Evolutionary conservation across 768 basidiomycete species (phyloP), one percentile per base, ranked within the genome.

Genomic region (Tricholoma sp.): DNA sequence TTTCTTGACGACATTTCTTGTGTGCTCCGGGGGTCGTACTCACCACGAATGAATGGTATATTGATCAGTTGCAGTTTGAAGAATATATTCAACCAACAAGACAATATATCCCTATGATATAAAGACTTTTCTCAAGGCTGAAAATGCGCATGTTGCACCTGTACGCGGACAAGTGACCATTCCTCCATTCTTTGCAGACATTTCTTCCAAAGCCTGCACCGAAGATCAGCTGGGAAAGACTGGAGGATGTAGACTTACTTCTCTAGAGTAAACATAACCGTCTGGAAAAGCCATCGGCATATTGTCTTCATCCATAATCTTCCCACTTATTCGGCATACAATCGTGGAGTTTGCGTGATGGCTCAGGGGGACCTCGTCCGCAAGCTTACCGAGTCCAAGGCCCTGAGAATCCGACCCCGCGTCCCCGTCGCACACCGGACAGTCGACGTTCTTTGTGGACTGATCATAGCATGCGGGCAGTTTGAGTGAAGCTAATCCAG

Each of bases 271-370:
- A 37, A 98, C 95, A 64, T 88, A 80, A 16, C 96, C 95, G 60
- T 91, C 85, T 2, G 94, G 89, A 63, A 97, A 91, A 11, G 85
- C 88, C 86, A 97, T 82, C 0, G 95, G 93, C 79, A 88, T 86
- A 64, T 95, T 95, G 67, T 94, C 86, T 61, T 86, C 94, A 64
- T 97, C 90, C 88, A 98, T 96, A 56, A 98, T 94, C 69, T 87
- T 86, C 22, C 96, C 94, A 60, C 83, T 93, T 65, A 98, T 80
- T 53, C 85, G 74, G 67, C 97, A 98, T 14, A 98, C 95, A 55
- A 99, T 91, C 0, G 92, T 96, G 19, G 94, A 96, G 67, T 96
- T 98, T 39, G 88, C 85, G 68, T 98, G 94, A 73, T 98, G 95
- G 63, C 90, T 91, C 67, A 83, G 86, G 1, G 97, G 95, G 0